Conservation (phyloP, 257 asterid genomes). For the Solanum habrochaites region DNA sequence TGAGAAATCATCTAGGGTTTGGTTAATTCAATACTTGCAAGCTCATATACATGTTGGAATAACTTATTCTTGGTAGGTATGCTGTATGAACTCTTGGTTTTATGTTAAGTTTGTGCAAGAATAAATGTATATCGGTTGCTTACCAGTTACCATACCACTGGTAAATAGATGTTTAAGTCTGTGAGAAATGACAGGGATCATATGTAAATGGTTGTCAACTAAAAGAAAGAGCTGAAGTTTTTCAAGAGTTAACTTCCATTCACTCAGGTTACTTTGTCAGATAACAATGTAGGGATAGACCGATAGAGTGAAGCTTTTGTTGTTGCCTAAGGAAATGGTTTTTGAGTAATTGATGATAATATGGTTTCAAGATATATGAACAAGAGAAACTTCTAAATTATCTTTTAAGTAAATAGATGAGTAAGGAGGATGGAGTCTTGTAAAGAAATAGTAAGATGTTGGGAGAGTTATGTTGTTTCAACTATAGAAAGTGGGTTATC, state of each 20-base stretch:
- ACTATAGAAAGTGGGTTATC: neutral
- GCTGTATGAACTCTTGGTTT: neutral
- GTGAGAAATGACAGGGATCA: neutral
- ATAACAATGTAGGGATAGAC: neutral
- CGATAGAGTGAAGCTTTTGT: neutral
- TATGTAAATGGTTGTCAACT: neutral
- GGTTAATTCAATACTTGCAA: neutral
- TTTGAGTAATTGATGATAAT: neutral
- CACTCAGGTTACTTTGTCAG: neutral
- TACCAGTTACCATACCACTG: neutral
- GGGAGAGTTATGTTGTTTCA: neutral
- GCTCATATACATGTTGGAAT: neutral
- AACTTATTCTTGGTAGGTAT: neutral
- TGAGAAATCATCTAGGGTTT: neutral
- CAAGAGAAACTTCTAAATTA: neutral
- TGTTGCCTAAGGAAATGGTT: neutral
- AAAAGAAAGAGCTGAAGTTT: neutral
- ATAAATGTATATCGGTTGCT: neutral
- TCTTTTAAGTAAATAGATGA: neutral
- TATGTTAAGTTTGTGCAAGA: neutral
- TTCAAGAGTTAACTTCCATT: neutral
- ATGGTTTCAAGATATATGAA: neutral
- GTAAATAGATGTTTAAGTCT: neutral
- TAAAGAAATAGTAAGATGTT: neutral
- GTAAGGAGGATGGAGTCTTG: neutral